Conservation (phyloP, 306 rosid genomes). For the Abrus pulchellus region DNA sequence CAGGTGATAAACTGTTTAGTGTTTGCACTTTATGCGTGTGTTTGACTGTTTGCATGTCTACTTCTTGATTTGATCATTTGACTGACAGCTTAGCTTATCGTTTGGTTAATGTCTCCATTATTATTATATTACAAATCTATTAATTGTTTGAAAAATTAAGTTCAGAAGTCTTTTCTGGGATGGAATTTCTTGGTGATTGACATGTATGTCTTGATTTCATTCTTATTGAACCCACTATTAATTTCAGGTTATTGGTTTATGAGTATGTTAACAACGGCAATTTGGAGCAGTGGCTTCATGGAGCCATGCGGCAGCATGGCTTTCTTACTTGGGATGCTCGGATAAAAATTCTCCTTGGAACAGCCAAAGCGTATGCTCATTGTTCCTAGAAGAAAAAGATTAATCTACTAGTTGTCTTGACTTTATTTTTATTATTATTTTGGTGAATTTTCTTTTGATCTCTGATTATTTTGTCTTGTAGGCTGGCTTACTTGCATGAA, state of each 20-base stretch:
- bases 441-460: conserved; percentile 33
- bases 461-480: conserved; percentile 51
- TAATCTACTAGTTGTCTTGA: conserved; percentile 17
- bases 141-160: conserved; percentile 25
- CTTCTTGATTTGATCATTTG: conserved; percentile 28
- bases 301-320: conserved; percentile 82
- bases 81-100: not conserved
- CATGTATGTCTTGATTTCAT: not conserved
- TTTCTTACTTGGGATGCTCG: conserved; percentile 88
- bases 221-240: conserved; percentile 31
- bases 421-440: not conserved
- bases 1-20: conserved; percentile 56
- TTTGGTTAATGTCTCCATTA: conserved; percentile 4
- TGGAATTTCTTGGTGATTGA: conserved; percentile 14
- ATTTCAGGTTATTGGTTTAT: conserved; percentile 76
- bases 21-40: not conserved
- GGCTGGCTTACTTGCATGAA: conserved; percentile 79
- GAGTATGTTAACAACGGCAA: conserved; percentile 64
- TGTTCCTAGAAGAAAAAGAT: not conserved
- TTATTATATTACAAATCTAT: conserved; percentile 8
- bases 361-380: conserved; percentile 81
- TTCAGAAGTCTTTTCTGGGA: not conserved
- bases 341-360: conserved; percentile 78
- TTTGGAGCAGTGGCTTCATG: conserved; percentile 55
- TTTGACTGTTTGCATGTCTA: conserved; percentile 10